These are phyloP conservation scores for Amanita subjunquillea DNA, from an alignment of 768 basidiomycete genomes.

Conservation along the genomic window DNA sequence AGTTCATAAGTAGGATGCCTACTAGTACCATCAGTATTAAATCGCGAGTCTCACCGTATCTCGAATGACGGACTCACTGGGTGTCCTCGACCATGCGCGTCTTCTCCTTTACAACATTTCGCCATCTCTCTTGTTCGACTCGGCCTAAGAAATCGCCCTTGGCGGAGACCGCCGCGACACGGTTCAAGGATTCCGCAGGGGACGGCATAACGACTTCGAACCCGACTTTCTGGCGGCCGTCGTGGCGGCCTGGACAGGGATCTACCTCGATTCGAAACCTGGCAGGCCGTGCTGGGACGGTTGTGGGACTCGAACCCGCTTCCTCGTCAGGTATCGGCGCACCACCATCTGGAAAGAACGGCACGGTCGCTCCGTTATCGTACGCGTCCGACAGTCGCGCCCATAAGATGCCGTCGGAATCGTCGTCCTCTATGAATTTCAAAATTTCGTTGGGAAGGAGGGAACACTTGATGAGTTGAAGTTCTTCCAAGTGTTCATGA, in stretches of 20 bases:
- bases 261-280: constrained; percentile 11
- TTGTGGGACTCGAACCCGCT: neutral
- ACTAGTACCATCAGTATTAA: neutral
- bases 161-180: constrained; percentile 20
- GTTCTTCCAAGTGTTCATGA: constrained; percentile 31
- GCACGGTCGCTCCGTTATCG: neutral
- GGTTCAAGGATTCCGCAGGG: neutral
- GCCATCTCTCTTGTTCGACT: constrained; percentile 40
- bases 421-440: constrained; percentile 28
- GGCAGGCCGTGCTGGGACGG: neutral
- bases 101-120: constrained; percentile 25
- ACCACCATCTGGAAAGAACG: neutral
- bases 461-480: constrained; percentile 50
- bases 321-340: neutral
- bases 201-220: constrained; percentile 6
- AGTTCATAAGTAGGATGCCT: constrained; percentile 59
- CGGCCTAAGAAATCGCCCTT: constrained; percentile 38
- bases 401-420: constrained; percentile 10
- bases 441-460: constrained; percentile 52
- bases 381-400: constrained; percentile 9
- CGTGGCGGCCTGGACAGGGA: neutral
- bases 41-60: neutral
- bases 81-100: constrained; percentile 23
- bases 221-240: constrained; percentile 5
- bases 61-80: constrained; percentile 18